Evolutionary conservation across 257 asterid species (phyloP).

Genomic region (Lavandula angustifolia): DNA sequence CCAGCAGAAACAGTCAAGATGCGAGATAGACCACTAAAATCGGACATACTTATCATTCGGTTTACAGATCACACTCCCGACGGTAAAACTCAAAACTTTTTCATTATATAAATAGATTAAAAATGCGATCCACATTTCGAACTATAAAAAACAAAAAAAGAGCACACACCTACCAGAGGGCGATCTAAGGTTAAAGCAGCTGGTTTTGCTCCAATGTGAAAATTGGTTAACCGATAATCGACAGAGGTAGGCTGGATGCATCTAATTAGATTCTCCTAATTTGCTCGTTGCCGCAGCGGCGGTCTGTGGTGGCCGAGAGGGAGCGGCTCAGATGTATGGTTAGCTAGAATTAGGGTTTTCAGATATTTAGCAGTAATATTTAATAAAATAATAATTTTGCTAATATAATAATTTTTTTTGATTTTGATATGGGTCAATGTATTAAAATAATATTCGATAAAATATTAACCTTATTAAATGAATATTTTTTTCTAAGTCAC

Average conservation of each 20-base stretch:
- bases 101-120: neutral
- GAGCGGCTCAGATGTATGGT: conserved; percentile 2
- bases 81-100: neutral
- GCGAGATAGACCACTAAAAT: neutral
- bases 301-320: conserved; percentile 6
- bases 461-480: too few species aligned
- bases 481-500: too few species aligned
- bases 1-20: neutral
- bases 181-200: neutral
- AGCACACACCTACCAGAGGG: conserved; percentile 23
- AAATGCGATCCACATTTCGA: neutral
- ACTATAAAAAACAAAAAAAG: too few species aligned
- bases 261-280: neutral
- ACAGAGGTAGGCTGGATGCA: neutral
- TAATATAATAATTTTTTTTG: too few species aligned
- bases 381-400: too few species aligned
- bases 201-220: conserved; percentile 5
- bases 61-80: neutral
- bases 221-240: neutral
- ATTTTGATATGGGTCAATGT: too few species aligned
- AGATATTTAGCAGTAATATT: too few species aligned
- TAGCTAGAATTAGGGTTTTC: conserved; percentile 11
- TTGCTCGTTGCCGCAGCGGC: neutral
- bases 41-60: too few species aligned
- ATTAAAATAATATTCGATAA: too few species aligned